These are phyloP conservation scores for Hymenotorrendiella dingleyae DNA, from an alignment of 2,329 filamentous ascomycete genomes.

Conservation along the genomic window DNA sequence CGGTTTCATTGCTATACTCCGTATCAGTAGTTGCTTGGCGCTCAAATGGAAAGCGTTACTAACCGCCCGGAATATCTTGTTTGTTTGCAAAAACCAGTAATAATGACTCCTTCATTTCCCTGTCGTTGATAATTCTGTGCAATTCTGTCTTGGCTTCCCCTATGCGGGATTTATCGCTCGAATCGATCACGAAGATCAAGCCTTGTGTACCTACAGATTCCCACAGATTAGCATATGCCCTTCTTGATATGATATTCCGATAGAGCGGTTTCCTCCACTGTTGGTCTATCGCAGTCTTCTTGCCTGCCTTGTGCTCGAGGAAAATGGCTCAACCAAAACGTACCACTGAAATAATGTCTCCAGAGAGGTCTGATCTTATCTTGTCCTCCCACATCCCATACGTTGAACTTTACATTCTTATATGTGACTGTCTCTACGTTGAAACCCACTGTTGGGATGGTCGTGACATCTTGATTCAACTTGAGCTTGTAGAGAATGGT, in stretches of 20 bases:
- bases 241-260: neutral
- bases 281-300: no score
- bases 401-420: constrained; percentile 99
- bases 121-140: constrained; percentile 97
- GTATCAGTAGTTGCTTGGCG: constrained; percentile 28
- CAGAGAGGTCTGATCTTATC: constrained; percentile 99
- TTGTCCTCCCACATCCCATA: constrained; percentile 99
- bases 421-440: constrained; percentile 99
- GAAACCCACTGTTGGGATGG: constrained; percentile 99
- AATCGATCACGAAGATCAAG: constrained; percentile 99
- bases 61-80: constrained; percentile 95
- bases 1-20: constrained; percentile 99
- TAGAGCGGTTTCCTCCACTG: no score
- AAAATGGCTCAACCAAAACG: no score
- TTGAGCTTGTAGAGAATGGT: constrained; percentile 99
- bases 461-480: constrained; percentile 98
- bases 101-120: constrained; percentile 95
- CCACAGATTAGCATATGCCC: neutral
- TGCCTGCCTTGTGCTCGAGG: no score
- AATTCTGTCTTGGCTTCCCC: constrained; percentile 95
- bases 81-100: constrained; percentile 99
- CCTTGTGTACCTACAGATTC: constrained; percentile 74
- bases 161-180: constrained; percentile 97
- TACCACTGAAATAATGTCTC: constrained; percentile 93
- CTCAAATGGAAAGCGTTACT: neutral